Percentiles rank a stretch among this genome's conserved stretches.
Conservation (phyloP, 192 early-diverging fungal species). For the Linnemannia elongata region DNA sequence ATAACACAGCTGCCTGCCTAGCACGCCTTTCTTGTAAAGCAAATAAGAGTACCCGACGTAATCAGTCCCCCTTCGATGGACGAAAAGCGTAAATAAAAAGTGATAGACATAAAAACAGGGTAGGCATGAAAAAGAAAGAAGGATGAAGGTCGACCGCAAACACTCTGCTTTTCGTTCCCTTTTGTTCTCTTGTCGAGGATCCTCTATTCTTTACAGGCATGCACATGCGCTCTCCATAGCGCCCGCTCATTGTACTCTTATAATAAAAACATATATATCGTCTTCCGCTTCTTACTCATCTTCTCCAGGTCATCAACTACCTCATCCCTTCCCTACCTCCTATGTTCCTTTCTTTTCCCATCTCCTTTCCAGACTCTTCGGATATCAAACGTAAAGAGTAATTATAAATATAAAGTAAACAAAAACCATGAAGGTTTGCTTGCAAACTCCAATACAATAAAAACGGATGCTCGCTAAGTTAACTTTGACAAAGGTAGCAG, state of each 20-base stretch:
- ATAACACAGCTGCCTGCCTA: background rate
- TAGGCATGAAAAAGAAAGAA: background rate
- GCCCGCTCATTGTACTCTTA: background rate
- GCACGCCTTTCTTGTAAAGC: background rate
- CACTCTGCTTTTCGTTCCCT: background rate
- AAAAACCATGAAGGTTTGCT: background rate
- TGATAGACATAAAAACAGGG: background rate
- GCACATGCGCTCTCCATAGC: background rate
- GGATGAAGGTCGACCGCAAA: background rate
- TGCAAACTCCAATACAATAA: background rate
- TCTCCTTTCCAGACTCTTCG: background rate
- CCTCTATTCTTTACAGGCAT: background rate
- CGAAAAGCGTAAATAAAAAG: background rate
- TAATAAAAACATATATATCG: background rate
- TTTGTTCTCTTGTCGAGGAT: background rate
- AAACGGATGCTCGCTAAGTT: background rate
- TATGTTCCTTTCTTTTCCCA: background rate
- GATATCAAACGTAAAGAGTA: conserved; percentile 3
- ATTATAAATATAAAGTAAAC: background rate
- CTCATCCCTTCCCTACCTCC: background rate
- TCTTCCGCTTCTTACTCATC: background rate
- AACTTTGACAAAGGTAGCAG: background rate
- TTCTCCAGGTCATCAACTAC: background rate
- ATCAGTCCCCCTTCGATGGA: background rate
- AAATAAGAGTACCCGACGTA: background rate